These are phyloP conservation scores for Calonectria crousiana DNA, from an alignment of 2,329 filamentous ascomycete genomes.

Conservation along the genomic window DNA sequence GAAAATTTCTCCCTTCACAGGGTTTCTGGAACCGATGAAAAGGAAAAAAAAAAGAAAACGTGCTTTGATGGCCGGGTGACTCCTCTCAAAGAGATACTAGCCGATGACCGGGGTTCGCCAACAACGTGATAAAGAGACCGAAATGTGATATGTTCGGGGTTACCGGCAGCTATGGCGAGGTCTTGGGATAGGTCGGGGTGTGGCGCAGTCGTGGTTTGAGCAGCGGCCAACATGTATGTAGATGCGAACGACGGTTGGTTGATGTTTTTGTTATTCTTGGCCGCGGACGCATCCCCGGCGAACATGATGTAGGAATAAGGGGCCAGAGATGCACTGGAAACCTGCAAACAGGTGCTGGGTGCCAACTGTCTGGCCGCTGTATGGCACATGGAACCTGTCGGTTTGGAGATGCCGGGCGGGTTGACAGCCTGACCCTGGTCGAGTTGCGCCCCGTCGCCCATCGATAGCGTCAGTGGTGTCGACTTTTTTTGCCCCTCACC, in stretches of 20 bases:
- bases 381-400: neutral
- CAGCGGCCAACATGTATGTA: neutral
- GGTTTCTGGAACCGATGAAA: neutral
- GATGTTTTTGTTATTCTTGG: neutral
- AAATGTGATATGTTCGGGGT: conserved; percentile 31
- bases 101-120: neutral
- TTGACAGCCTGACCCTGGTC: conserved; percentile 20
- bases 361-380: neutral
- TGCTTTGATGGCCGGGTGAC: neutral
- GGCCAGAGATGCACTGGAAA: neutral
- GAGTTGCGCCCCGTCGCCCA: neutral
- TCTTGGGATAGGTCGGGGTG: conserved; percentile 11
- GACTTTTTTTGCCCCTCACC: conserved; percentile 35
- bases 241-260: neutral
- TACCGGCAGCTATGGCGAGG: conserved; percentile 26
- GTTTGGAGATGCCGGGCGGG: neutral
- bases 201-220: conserved; percentile 17
- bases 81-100: neutral
- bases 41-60: neutral
- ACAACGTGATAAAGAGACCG: conserved; percentile 4
- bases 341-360: neutral
- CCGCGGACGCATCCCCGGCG: neutral
- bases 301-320: neutral
- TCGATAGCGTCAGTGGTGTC: conserved; percentile 38
- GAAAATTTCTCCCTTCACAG: neutral